A percentile compares a stretch with the other conserved stretches of the same genome.
Conservation (phyloP, 2,329 filamentous ascomycete species). For the Trichoderma cornu-damae region DNA sequence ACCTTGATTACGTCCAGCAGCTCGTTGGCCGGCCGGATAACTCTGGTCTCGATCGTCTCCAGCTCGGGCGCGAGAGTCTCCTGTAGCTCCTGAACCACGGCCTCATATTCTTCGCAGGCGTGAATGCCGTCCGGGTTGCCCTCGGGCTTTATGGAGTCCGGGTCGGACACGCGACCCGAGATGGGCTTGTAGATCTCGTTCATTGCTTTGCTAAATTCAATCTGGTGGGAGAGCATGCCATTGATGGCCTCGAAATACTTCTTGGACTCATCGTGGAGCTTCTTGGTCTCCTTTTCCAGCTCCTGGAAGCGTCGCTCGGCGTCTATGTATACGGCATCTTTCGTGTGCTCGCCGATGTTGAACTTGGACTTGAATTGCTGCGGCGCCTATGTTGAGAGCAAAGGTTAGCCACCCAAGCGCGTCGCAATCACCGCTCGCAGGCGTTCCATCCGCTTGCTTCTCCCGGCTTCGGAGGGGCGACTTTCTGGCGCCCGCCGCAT, state of each 20-base stretch:
- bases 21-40: constrained; percentile 90
- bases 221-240: constrained; percentile 94
- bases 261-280: constrained; percentile 90
- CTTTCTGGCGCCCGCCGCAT: constrained; percentile 18
- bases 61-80: constrained; percentile 84
- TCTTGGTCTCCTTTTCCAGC: constrained; percentile 92
- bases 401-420: background rate
- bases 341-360: constrained; percentile 92
- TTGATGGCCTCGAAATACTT: constrained; percentile 99
- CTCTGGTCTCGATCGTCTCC: constrained; percentile 91
- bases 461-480: constrained; percentile 15
- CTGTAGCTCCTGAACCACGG: constrained; percentile 82
- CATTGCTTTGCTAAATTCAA: constrained; percentile 95
- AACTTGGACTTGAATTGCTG: constrained; percentile 89
- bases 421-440: background rate
- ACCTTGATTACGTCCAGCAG: constrained; percentile 92
- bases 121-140: constrained; percentile 90
- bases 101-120: constrained; percentile 95
- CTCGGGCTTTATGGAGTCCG: constrained; percentile 72
- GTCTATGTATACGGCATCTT: constrained; percentile 91
- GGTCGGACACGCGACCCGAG: constrained; percentile 90
- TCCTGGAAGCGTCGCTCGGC: constrained; percentile 91
- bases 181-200: constrained; percentile 98
- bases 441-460: background rate
- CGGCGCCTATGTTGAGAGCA: constrained; percentile 55